These are phyloP conservation scores for Rhizophora apiculata DNA, from an alignment of 345 rosid species.

Conservation along the genomic window DNA sequence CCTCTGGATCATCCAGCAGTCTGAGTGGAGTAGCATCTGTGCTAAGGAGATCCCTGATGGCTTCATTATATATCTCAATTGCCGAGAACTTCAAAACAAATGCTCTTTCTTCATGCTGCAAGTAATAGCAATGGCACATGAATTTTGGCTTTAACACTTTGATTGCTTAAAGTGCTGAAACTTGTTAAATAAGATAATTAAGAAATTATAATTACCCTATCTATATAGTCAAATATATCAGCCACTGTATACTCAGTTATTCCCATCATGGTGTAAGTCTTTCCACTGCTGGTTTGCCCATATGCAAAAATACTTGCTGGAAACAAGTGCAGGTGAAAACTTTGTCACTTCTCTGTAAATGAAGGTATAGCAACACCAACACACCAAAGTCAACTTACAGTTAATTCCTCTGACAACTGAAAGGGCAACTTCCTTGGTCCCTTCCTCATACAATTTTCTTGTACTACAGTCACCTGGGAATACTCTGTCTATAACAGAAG, in stretches of 20 bases:
- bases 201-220: constrained; percentile 47
- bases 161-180: constrained; percentile 1
- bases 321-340: constrained; percentile 7
- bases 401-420: constrained; percentile 88
- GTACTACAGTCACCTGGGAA: constrained; percentile 81
- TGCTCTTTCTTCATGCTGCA: constrained; percentile 92
- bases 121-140: background rate
- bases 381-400: constrained; percentile 48
- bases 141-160: constrained; percentile 8
- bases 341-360: background rate
- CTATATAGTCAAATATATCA: constrained; percentile 83
- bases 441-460: constrained; percentile 76
- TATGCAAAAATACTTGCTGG: constrained; percentile 96
- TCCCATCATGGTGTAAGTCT: constrained; percentile 96
- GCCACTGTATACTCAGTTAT: constrained; percentile 83
- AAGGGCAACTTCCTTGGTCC: constrained; percentile 80
- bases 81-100: constrained; percentile 92
- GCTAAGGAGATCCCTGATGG: constrained; percentile 82
- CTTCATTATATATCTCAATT: constrained; percentile 97
- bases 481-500: constrained; percentile 65
- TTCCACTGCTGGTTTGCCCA: constrained; percentile 99
- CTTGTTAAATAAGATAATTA: constrained; percentile 3
- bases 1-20: constrained; percentile 95
- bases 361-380: background rate
- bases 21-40: constrained; percentile 69